Percentiles rank a stretch among this genome's conserved stretches.
Evolutionary conservation across 768 basidiomycete species (phyloP).

Genomic region (Auricularia heimuer): DNA sequence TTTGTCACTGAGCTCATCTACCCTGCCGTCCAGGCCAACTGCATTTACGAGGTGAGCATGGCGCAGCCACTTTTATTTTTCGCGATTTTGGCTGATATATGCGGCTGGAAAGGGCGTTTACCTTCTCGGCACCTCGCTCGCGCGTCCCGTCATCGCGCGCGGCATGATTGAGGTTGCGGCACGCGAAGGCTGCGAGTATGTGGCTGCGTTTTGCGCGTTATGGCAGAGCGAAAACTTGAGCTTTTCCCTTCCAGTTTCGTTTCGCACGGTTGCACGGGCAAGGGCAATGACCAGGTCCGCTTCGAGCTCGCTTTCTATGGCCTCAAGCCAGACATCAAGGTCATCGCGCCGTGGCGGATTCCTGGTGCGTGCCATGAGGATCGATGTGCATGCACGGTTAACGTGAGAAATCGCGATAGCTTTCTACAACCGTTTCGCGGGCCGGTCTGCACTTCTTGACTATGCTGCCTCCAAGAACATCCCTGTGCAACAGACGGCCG

Average conservation of each 20-base stretch:
- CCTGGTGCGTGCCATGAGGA: conserved; percentile 46
- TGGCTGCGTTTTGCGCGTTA: conserved; percentile 5
- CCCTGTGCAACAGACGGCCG: conserved; percentile 87
- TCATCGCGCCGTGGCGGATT: conserved; percentile 96
- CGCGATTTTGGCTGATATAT: conserved; percentile 1
- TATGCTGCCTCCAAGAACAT: conserved; percentile 84
- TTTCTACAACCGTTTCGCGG: conserved; percentile 96
- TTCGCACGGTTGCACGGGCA: conserved; percentile 97
- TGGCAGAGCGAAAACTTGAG: not conserved
- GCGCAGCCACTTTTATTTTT: not conserved
- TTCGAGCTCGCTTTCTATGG: conserved; percentile 99
- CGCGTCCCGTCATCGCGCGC: conserved; percentile 96
- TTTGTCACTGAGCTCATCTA: conserved; percentile 96
- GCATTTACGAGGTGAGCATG: conserved; percentile 82
- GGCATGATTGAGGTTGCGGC: conserved; percentile 96
- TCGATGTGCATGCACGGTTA: not conserved
- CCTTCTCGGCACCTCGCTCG: conserved; percentile 93
- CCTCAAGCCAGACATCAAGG: conserved; percentile 96
- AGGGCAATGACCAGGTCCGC: conserved; percentile 99
- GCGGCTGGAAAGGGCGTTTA: conserved; percentile 64
- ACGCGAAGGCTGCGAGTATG: conserved; percentile 90
- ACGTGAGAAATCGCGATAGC: conserved; percentile 31
- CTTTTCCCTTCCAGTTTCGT: conserved; percentile 53
- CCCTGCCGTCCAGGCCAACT: conserved; percentile 96
- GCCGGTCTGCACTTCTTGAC: conserved; percentile 83